Evolutionary conservation across 495 filamentous ascomycete species (phyloP).

Genomic region (Evernia prunastri): DNA sequence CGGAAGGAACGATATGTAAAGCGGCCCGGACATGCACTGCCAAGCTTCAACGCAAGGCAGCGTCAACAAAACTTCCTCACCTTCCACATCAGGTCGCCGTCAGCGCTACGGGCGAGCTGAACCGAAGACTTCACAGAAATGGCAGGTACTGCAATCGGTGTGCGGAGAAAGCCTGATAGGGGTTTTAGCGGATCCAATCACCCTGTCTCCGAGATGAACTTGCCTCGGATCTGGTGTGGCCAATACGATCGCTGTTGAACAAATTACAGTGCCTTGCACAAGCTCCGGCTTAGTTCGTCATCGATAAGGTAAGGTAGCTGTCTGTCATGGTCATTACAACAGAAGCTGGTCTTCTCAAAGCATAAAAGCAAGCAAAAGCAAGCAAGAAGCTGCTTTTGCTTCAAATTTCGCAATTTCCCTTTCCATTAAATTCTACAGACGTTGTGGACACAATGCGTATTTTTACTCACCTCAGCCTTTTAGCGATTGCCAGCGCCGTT

Average conservation of each 20-base stretch:
- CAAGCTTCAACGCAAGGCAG: neutral
- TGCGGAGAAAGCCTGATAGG: neutral
- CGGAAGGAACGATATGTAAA: too few relatives aligned
- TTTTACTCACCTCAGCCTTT: slow-evolving; percentile 9
- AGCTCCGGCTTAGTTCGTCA: neutral
- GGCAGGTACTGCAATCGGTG: neutral
- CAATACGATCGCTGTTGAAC: neutral
- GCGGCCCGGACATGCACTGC: neutral
- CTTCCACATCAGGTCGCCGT: slow-evolving; percentile 3
- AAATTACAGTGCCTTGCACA: neutral
- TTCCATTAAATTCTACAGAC: neutral
- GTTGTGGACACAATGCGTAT: slow-evolving; percentile 18
- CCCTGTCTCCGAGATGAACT: neutral
- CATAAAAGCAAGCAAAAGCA: neutral
- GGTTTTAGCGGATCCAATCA: neutral
- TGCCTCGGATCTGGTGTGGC: neutral
- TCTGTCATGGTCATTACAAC: neutral
- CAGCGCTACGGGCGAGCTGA: neutral
- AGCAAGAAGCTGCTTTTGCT: neutral
- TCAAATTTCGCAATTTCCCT: neutral
- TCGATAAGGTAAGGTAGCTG: neutral
- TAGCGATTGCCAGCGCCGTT: slow-evolving; percentile 13
- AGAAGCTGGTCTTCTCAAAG: neutral
- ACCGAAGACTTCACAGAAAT: neutral
- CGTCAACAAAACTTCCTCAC: neutral